phyloP scores from a whole-genome alignment of 2,329 filamentous ascomycete genomes.

The Fusarium oligoseptatum region DNA sequence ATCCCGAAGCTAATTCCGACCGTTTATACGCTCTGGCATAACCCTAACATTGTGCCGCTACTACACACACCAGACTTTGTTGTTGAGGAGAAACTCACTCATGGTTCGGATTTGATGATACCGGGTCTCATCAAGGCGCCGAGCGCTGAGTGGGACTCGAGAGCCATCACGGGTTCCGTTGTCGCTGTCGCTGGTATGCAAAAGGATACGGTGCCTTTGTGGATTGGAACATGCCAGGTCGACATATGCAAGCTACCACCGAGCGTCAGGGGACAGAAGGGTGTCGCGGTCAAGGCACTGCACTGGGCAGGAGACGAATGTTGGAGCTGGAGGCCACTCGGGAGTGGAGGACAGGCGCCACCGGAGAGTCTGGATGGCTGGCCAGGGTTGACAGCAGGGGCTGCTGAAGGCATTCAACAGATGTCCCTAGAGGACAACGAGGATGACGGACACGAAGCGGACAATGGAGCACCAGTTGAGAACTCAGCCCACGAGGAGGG shows the following conservation, averaged over 20 bases:
- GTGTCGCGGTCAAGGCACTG: conserved; percentile 35
- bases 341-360: conserved; percentile 37
- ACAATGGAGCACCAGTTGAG: not conserved
- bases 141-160: conserved; percentile 28
- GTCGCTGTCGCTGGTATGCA: conserved; percentile 41
- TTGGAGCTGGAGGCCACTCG: conserved; percentile 40
- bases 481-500: not conserved
- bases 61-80: conserved; percentile 42
- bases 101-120: conserved; percentile 42
- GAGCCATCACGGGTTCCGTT: conserved; percentile 34
- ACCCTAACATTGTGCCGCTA: conserved; percentile 39
- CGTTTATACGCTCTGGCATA: conserved; percentile 41
- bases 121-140: conserved; percentile 36
- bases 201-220: conserved; percentile 39
- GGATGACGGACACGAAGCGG: not conserved
- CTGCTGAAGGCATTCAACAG: not conserved
- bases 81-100: conserved; percentile 40
- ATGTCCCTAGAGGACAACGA: not conserved
- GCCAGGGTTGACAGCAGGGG: conserved; percentile 17
- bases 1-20: conserved; percentile 41
- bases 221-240: conserved; percentile 38
- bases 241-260: conserved; percentile 28
- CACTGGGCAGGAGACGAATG: conserved; percentile 43
- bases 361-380: conserved; percentile 34
- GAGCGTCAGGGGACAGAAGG: conserved; percentile 36